Evolutionary conservation across 371 early-diverging fungal species (phyloP).

Genomic region (Circinella umbellata): DNA sequence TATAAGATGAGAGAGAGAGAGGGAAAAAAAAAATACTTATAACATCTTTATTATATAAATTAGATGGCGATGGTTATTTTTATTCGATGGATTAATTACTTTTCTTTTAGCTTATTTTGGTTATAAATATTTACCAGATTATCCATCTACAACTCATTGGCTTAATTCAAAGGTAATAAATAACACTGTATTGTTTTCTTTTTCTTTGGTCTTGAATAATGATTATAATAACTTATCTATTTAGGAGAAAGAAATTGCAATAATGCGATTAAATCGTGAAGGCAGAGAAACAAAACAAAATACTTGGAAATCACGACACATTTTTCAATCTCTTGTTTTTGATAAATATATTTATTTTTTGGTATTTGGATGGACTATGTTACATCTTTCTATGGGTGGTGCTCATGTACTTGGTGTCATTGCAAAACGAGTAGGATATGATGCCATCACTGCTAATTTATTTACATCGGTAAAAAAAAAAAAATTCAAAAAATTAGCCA

Average conservation of each 20-base stretch:
- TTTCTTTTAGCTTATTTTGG: conserved; percentile 34
- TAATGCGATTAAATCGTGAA: conserved; percentile 22
- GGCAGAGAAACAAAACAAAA: conserved; percentile 2
- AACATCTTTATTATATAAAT: neutral
- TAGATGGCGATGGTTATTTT: conserved; percentile 58
- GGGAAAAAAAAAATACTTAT: neutral
- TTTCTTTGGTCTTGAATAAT: neutral
- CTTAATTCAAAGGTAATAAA: conserved; percentile 31
- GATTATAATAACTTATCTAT: neutral
- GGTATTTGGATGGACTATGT: conserved; percentile 41
- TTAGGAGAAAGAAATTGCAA: conserved; percentile 34
- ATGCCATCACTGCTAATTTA: conserved; percentile 52
- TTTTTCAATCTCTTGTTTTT: neutral
- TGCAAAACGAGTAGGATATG: conserved; percentile 50
- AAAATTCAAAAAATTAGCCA: neutral
- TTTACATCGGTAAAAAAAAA: conserved; percentile 41
- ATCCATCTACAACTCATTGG: conserved; percentile 50
- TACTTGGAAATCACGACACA: neutral
- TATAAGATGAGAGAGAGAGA: neutral
- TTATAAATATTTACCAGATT: conserved; percentile 44
- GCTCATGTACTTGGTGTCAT: conserved; percentile 48
- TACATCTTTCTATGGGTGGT: conserved; percentile 43
- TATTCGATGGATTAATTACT: conserved; percentile 44
- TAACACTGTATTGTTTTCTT: neutral
- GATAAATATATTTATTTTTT: conserved; percentile 43